Evolutionary conservation across 2,329 filamentous ascomycete genomes (phyloP), one percentile per base, ranked within the genome.

Genomic region (Geosmithia putterillii): DNA sequence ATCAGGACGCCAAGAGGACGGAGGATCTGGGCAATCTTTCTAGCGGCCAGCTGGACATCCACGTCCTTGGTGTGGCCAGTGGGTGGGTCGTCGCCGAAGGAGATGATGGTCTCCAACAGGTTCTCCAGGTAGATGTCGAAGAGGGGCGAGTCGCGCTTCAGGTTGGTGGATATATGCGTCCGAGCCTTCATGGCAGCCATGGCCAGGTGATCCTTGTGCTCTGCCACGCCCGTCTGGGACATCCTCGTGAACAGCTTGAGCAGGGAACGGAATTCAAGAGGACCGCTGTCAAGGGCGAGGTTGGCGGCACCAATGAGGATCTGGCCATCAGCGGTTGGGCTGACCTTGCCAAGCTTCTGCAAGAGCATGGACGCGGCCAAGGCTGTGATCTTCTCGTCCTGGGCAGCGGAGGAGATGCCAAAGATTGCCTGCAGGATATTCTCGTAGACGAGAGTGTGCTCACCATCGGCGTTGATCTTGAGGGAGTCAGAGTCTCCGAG

Each of bases 381-480:
- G 5, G 89, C 89, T 7, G 84, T 92, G 43, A 98, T 94, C 63
- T 95, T 95, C 46, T 87, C 81, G 54, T 98, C 89, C 40, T 83
- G 76, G 57, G 82, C 88, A 45, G 77, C 81, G 19, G 74, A 77
- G 1, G 92, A 87, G 57, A 98, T 86, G n/a, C 81, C 81, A 45
- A 94, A 90, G 47, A 98, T 90, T 0, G 90, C 87, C 56, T 94
- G 82, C n/a, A 96, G 80, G n/a, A 96, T 83, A 48, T 90, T 94
- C 32, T 80, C 78, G 57, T 94, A 88, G 0, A 88, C 81, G 23
- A 79, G 66, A 4, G 80, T 78, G 2, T 79, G 81, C 48, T 95
- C 89, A 53, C 94, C 86, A 40, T 92, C 84, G 18, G 80, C 81
- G 47, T 73, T 77, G 34, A 83, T 70, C 21, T 81, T 74, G 21